These are phyloP conservation scores for Lentinula boryana DNA, from an alignment of 768 basidiomycete genomes.

Conservation along the genomic window DNA sequence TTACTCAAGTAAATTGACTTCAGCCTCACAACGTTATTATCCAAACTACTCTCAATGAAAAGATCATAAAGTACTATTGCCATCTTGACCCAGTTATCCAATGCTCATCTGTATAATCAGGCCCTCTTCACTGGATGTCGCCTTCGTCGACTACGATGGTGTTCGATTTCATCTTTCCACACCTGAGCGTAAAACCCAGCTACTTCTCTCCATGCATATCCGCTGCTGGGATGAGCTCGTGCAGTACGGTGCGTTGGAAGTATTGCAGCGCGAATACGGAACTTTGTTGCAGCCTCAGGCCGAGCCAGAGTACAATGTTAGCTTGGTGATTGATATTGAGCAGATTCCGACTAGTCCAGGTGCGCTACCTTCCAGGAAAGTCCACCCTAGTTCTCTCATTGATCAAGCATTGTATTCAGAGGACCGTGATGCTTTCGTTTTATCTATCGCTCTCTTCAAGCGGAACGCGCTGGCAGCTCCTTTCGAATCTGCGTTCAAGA, in stretches of 20 bases:
- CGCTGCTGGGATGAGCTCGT: conserved; percentile 95
- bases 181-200: conserved; percentile 71
- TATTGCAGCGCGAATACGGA: conserved; percentile 82
- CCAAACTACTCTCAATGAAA: conserved; percentile 82
- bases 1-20: conserved; percentile 1
- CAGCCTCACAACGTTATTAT: conserved; percentile 93
- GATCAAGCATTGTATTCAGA: conserved; percentile 40
- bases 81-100: conserved; percentile 10
- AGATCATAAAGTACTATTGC: conserved; percentile 63
- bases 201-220: conserved; percentile 93
- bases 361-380: conserved; percentile 25
- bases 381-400: not conserved
- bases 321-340: conserved; percentile 82
- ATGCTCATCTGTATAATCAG: conserved; percentile 32
- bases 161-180: conserved; percentile 93
- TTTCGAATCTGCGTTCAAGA: conserved; percentile 81
- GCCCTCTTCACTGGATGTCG: conserved; percentile 86
- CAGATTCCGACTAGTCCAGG: conserved; percentile 77
- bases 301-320: conserved; percentile 88
- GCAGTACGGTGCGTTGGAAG: conserved; percentile 75
- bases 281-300: conserved; percentile 55
- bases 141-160: conserved; percentile 97
- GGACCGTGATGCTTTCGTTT: conserved; percentile 71
- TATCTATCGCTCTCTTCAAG: conserved; percentile 80
- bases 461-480: conserved; percentile 93